Evolutionary conservation across 257 asterid species (phyloP), one percentile per base, ranked within the genome.

Genomic region (Buddleja alternifolia): DNA sequence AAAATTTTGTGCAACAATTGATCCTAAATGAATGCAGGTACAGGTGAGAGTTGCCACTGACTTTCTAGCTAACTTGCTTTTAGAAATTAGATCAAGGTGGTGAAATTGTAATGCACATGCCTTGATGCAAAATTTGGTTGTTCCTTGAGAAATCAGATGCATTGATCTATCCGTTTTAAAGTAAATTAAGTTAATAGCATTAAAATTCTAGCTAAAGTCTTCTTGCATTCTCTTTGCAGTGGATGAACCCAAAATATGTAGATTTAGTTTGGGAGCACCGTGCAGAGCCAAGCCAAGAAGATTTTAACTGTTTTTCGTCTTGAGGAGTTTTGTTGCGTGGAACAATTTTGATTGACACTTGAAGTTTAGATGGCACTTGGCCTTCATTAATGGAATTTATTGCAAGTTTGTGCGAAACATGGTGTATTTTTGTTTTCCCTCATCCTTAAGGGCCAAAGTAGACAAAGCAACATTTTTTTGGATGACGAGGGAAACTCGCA

Each of bases 201-300:
- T 7, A 16, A 23, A 51, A 19, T 17, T 14, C 53, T 11, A 7
- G 24, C 59, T 57, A 9, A 63, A 11, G 6, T 48, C 11, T 1
- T 1, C 65, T 37, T 47, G 3, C 20, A n/a, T 44, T 37, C 9
- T 15, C 51, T 41, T 61, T 73, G 70, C 79, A 74, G 71, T 41
- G 42, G 53, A 14, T 29, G 41, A 36, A 16, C 58, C n/a, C 44
- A 16, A n/a, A n/a, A n/a, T n/a, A n/a, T 59, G 63, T 14, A 36
- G 61, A 55, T 59, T 23, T 46, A 23, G 37, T 58, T 24, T 40
- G n/a, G 66, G 64, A 39, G 15, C 20, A 53, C 40, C 14, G 16
- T 37, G 9, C 24, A 56, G 11, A 41, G 48, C 12, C 10, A 16
- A 9, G 40, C 10, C 63, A 14, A 46, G 56, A 50, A 42, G 19